Base-by-base conservation (phyloP, 805 yeast genomes). In the Ogataea henricii region DNA sequence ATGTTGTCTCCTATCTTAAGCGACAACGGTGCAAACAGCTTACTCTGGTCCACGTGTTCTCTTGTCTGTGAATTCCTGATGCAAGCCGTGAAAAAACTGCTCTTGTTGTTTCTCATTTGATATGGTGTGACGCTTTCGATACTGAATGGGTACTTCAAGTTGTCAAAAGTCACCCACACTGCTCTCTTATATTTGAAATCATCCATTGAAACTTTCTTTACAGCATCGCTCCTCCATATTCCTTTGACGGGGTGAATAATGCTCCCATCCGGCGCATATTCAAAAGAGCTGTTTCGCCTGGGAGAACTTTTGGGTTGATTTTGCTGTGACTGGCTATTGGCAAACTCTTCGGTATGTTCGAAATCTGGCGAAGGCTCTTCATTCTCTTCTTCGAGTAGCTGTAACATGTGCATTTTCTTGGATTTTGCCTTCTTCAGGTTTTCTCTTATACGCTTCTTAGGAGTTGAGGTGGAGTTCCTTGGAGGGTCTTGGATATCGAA, bases 1-100 rank as follows among this genome's bases (percentile, higher is more conserved):
- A 85, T 71, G 0, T 48, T 57, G 53, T 85, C 89, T 2, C 87
- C 89, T 14, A 83, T 64, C 34, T 79, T 62, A 2, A 85, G 63
- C 58, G 80, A 87, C 18, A 84, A 63, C 3, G 79, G 70, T 0
- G 64, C 60, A 51, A 60, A 70, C 32, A 73, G 63, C 27, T 62
- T 62, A 33, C 55, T 59, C 1, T 63, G 59, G 16, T 66, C 54
- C 13, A 69, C 49, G 40, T 65, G 62, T 27, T 69, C 73, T 3
- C 64, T 67, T 6, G 25, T 16, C 14, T 41, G 45, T 9, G 56
- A 49, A 18, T 47, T 53, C 3, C 21, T 18, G 13, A 49, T 36
- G n/a, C 39, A 36, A 1, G 45, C 42, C 7, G 47, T 29, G 30
- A 26, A 46, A 9, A 39, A 36, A 13, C 13, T 27, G 29, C 9